Evolutionary conservation across 306 rosid species (phyloP).

Genomic region (Potentilla sterilis): DNA sequence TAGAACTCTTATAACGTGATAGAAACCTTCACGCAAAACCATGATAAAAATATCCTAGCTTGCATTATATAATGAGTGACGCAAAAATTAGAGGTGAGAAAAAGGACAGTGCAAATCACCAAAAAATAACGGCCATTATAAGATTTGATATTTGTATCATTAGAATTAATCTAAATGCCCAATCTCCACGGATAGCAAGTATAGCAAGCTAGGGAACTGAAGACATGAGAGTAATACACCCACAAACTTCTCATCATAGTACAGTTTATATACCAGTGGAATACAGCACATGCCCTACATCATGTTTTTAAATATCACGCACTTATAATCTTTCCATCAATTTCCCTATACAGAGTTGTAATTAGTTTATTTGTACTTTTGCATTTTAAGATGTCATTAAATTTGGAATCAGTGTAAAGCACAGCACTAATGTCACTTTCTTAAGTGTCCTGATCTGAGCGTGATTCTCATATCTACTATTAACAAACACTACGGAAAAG

Average conservation of each 20-base stretch:
- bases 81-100: background rate
- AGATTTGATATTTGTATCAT: background rate
- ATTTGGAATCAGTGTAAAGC: background rate
- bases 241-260: background rate
- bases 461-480: background rate
- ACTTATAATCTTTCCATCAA: background rate
- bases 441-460: background rate
- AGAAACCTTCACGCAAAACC: background rate
- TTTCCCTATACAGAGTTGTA: background rate
- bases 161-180: background rate
- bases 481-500: background rate
- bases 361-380: background rate
- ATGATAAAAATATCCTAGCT: background rate
- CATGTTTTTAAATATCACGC: background rate
- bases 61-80: background rate
- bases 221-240: background rate
- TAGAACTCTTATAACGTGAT: background rate
- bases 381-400: background rate
- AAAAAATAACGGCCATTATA: background rate
- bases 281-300: background rate
- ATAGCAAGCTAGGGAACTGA: background rate
- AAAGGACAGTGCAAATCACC: background rate
- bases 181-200: background rate
- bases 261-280: background rate
- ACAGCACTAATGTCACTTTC: background rate